Percentiles rank a stretch among this genome's conserved stretches.
These are phyloP conservation scores for Epichloe sibirici DNA, from an alignment of 2,329 filamentous ascomycete species.

Conservation along the genomic window DNA sequence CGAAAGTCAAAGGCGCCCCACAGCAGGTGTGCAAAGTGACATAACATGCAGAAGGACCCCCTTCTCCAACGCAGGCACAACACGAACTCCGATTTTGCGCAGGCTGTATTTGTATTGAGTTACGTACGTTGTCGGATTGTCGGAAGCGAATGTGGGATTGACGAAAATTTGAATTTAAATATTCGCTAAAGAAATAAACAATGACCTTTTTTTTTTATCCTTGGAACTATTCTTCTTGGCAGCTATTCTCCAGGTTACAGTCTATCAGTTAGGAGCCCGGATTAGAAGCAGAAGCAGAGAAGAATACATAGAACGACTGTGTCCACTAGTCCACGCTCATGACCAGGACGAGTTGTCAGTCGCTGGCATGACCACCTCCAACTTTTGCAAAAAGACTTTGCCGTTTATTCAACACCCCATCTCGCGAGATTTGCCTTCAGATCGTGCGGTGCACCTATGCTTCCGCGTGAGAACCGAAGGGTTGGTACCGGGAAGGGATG, in stretches of 20 bases:
- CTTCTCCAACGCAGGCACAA: too few relatives aligned
- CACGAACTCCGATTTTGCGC: too few relatives aligned
- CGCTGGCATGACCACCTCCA: not conserved
- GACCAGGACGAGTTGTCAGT: not conserved
- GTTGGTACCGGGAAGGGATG: not conserved
- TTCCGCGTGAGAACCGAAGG: conserved; percentile 3
- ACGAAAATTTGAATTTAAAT: too few relatives aligned
- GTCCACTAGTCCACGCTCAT: not conserved
- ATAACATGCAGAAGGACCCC: too few relatives aligned
- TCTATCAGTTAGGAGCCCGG: not conserved
- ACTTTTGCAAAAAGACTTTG: not conserved
- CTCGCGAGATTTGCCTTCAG: conserved; percentile 4
- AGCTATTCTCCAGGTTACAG: not conserved
- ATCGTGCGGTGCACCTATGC: conserved; percentile 2
- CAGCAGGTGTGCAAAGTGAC: too few relatives aligned
- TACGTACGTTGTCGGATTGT: too few relatives aligned
- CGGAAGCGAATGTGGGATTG: too few relatives aligned
- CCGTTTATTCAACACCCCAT: conserved; percentile 2
- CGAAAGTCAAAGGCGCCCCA: too few relatives aligned
- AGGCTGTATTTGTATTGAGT: too few relatives aligned
- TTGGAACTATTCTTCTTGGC: not conserved
- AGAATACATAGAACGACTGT: not conserved
- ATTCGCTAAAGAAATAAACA: not conserved
- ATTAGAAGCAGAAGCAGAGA: not conserved
- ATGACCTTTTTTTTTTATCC: not conserved